Evolutionary conservation across 2,329 filamentous ascomycete species (phyloP).

Genomic region (Waltergamsia citrina): DNA sequence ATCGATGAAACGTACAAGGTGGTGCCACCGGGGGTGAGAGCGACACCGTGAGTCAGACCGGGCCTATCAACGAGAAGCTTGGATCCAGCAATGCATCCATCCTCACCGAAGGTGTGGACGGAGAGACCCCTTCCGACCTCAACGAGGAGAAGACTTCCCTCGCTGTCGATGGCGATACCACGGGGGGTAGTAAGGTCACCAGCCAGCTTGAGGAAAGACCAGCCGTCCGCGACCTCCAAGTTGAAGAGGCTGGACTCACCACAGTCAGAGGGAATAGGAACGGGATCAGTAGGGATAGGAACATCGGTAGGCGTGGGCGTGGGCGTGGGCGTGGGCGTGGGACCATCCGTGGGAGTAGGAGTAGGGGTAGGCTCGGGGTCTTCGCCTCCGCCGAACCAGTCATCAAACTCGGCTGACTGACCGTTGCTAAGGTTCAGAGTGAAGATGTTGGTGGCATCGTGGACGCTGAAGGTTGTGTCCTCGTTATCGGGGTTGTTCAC

Average conservation of each 20-base stretch:
- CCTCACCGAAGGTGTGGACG: constrained; percentile 26
- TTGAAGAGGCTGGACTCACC: constrained; percentile 11
- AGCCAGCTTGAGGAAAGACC: constrained; percentile 28
- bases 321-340: background rate
- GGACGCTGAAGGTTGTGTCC: constrained; percentile 28
- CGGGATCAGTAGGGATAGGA: constrained; percentile 1
- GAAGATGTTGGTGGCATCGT: constrained; percentile 31
- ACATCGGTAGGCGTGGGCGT: constrained; percentile 1
- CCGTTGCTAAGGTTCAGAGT: constrained; percentile 23
- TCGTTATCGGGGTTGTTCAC: constrained; percentile 25
- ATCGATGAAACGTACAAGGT: constrained; percentile 28
- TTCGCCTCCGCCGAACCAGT: constrained; percentile 2
- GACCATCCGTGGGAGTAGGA: background rate
- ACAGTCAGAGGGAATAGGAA: constrained; percentile 3
- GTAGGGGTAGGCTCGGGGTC: background rate
- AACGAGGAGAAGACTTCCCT: constrained; percentile 26
- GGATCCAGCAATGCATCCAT: constrained; percentile 28
- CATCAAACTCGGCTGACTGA: constrained; percentile 20
- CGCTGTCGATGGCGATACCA: constrained; percentile 23
- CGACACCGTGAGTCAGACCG: constrained; percentile 28
- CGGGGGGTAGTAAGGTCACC: constrained; percentile 24
- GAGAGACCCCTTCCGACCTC: constrained; percentile 25
- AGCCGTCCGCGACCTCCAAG: constrained; percentile 21
- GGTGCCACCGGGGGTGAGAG: constrained; percentile 25
- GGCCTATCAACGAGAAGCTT: constrained; percentile 22